Evolutionary conservation across 129 eudicot species (phyloP).

Genomic region (Sambucus nigra): DNA sequence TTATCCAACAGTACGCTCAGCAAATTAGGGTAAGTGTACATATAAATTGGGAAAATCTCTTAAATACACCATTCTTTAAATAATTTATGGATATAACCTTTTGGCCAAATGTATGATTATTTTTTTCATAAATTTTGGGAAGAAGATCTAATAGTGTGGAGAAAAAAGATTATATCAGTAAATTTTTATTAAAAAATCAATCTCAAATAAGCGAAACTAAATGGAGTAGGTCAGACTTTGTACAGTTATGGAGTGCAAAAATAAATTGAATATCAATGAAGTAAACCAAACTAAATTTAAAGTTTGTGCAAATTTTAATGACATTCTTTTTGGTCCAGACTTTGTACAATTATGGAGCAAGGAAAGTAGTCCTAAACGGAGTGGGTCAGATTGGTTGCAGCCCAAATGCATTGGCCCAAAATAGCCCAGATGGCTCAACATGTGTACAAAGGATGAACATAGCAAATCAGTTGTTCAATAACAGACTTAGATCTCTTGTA

Average conservation of each 20-base stretch:
- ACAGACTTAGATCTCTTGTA: slow-evolving; percentile 43
- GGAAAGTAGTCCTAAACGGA: slow-evolving; percentile 59
- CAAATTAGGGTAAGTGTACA: slow-evolving; percentile 35
- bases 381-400: slow-evolving; percentile 89
- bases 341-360: slow-evolving; percentile 70
- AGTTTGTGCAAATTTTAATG: no score
- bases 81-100: no score
- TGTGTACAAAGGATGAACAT: slow-evolving; percentile 53
- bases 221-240: slow-evolving; percentile 51
- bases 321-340: slow-evolving; percentile 23
- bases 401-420: slow-evolving; percentile 78
- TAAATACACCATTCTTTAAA: no score
- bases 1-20: slow-evolving; percentile 51
- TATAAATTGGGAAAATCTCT: no score
- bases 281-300: no score
- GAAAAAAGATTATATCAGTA: no score
- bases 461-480: slow-evolving; percentile 66
- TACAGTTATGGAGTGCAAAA: slow-evolving; percentile 81
- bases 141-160: no score
- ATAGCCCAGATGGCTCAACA: slow-evolving; percentile 61
- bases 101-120: not conserved
- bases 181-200: no score
- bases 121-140: not conserved
- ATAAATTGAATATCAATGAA: no score
- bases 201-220: no score